Base-by-base conservation (phyloP, 2,329 filamentous ascomycete species). In the Claviceps capensis region DNA sequence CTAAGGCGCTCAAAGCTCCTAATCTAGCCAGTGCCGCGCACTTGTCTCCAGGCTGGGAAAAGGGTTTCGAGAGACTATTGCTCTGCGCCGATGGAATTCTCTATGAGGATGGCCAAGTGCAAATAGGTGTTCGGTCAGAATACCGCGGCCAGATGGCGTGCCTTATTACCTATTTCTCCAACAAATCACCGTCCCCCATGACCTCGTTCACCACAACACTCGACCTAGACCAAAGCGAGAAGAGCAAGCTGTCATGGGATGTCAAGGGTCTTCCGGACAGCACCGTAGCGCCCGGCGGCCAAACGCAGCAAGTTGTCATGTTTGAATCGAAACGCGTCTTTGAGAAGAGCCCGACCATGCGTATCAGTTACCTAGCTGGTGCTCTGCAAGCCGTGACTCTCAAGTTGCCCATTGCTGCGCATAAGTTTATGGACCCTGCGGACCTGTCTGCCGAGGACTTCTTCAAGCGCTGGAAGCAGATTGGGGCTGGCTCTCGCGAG, bases 391-490 rank as follows among this genome's bases (percentile, higher is more conserved):
- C 88, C 1, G 74, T 97, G 41, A 98, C 93, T 0, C 73, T 98
- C 42, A 91, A 94, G 66, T 76, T 98, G 4, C 93, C 93, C 0
- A 79, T 98, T 4, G 74, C 87, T 0, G 79, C 91, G 51, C 91
- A 97, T 69, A 95, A 96, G 66, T 98, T 95, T 64, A 96, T 97
- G 89, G 90, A 96, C 56, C 81, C 87, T 0, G 90, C 93, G 0
- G 85, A 93, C 52, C 74, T 98, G 41, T 80, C 80, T 6, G 82
- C 85, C 0, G 93, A 98, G 50, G 93, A 98, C 64, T 98, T 97
- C 70, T 98, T 98, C 79, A 96, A 94, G 75, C 78, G 94, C 49
- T 98, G 93, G 93, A 94, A 95, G 75, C 93, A 98, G 70, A 97
- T 98, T 60, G 93, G 93, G 13, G 88, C 86, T 5, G 81, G 81